Evolutionary conservation across 805 yeast genomes (phyloP), one percentile per base, ranked within the genome.

Genomic region (Ogataea sp.): DNA sequence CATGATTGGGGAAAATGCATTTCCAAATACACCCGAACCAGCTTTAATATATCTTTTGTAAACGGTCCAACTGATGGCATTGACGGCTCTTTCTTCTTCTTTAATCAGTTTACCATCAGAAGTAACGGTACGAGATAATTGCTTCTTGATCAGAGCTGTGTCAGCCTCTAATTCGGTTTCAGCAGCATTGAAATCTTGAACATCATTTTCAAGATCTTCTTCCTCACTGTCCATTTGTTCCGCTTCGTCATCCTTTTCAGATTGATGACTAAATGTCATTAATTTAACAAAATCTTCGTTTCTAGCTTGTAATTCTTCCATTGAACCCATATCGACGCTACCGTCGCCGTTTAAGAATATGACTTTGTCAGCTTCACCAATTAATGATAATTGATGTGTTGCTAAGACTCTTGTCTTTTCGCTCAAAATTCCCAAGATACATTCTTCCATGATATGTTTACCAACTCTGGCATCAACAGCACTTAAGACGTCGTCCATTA

Each of bases 381-480:
- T 70, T 41, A 85, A 64, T 1, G 86, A 73, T 35, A 85, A 61
- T 55, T 87, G 95, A 57, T 86, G 96, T 0, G 95, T 86, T 2
- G 94, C 93, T 48, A 86, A 64, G 10, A 87, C 51, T 46, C 89
- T 67, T 0, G 95, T 86, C 49, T 72, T 76, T 16, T 59, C 58
- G 26, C 60, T 59, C 43, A 86, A 53, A 11, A 74, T 42, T 0
- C 83, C 86, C 40, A 70, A 46, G 33, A 86, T 59, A 61, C 95
- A 86, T 27, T 76, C 67, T 26, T 75, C 70, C 71, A 84, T 74
- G 38, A 85, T 82, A 50, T 80, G 87, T 42, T 74, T 75, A 15
- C 93, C 94, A 34, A 84, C 95, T 51, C 83, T 78, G 25, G 90
- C 87, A 59, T 84, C 95, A 8, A 84, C 93, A 6, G 95, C 94